Evolutionary conservation across 352 stramenopile genomes (phyloP).

Genomic region (Lagenidium giganteum): DNA sequence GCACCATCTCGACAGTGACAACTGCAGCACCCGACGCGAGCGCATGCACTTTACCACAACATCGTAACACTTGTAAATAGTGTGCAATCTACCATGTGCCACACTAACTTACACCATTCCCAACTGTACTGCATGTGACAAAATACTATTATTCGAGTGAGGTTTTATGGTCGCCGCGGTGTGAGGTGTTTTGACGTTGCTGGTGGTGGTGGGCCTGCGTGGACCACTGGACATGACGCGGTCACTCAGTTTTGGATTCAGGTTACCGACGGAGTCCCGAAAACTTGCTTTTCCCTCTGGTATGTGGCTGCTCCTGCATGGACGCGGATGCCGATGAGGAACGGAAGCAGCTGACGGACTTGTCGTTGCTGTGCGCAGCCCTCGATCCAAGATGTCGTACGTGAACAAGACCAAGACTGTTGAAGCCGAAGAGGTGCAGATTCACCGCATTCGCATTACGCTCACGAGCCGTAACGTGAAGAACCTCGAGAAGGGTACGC

Average conservation of each 20-base stretch:
- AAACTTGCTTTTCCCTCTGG: conserved; percentile 58
- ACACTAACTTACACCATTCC: too few species aligned
- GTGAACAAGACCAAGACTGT: conserved; percentile 86
- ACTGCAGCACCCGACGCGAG: too few species aligned
- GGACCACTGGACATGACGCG: too few species aligned
- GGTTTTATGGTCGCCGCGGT: too few species aligned
- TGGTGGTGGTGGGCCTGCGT: background rate
- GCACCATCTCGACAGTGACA: too few species aligned
- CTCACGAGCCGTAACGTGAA: conserved; percentile 99
- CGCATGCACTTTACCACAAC: too few species aligned
- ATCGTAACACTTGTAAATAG: too few species aligned
- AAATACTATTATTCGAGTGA: too few species aligned
- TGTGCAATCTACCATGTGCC: too few species aligned
- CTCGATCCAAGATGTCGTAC: conserved; percentile 88
- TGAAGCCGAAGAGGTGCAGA: conserved; percentile 79
- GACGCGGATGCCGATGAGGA: background rate
- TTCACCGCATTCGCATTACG: conserved; percentile 99
- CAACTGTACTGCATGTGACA: too few species aligned
- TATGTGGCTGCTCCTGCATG: conserved; percentile 21
- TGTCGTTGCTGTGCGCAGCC: conserved; percentile 23
- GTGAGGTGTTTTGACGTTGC: too few species aligned
- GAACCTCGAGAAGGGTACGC: conserved; percentile 96
- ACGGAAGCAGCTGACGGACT: background rate
- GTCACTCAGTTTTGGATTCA: conserved; percentile 90
- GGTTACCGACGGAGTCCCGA: conserved; percentile 88